Conservation (phyloP, 2,329 filamentous ascomycete species). For the Coccinonectria pachysandricola region DNA sequence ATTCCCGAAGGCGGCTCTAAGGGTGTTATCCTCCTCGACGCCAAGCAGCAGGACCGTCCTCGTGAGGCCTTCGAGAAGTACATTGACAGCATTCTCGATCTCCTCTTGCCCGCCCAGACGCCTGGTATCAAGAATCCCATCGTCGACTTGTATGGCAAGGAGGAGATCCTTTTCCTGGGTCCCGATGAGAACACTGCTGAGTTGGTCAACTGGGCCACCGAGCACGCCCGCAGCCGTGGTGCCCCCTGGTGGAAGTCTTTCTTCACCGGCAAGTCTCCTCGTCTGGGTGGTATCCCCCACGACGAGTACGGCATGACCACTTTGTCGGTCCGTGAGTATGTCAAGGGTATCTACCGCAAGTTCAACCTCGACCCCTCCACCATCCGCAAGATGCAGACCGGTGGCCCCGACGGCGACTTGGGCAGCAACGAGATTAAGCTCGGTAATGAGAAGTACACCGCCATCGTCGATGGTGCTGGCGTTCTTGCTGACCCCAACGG, state of each 20-base stretch:
- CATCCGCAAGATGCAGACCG: conserved; percentile 92
- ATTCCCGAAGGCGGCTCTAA: conserved; percentile 98
- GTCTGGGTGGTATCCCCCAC: conserved; percentile 91
- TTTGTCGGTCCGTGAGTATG: conserved; percentile 88
- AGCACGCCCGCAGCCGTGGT: conserved; percentile 76
- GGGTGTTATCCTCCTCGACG: conserved; percentile 90
- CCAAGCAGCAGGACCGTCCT: conserved; percentile 87
- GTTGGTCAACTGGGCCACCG: conserved; percentile 96
- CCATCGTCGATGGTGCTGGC: conserved; percentile 92
- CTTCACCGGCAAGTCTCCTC: conserved; percentile 97
- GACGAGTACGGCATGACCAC: conserved; percentile 98
- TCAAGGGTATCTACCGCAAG: conserved; percentile 95
- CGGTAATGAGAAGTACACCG: conserved; percentile 88
- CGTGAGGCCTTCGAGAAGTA: conserved; percentile 97
- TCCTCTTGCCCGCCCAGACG: conserved; percentile 78
- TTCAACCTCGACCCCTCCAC: conserved; percentile 75
- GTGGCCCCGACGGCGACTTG: conserved; percentile 90
- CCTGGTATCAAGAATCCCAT: conserved; percentile 99
- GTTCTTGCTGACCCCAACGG: conserved; percentile 91
- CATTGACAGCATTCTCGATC: conserved; percentile 95
- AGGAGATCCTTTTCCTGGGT: conserved; percentile 97
- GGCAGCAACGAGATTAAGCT: conserved; percentile 97
- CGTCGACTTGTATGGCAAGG: conserved; percentile 86
- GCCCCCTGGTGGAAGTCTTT: conserved; percentile 99
- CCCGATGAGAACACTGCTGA: conserved; percentile 98